Percentiles rank a stretch among this genome's conserved stretches.
Evolutionary conservation across 495 filamentous ascomycete genomes (phyloP).

Genomic region (Trichoderma virens): DNA sequence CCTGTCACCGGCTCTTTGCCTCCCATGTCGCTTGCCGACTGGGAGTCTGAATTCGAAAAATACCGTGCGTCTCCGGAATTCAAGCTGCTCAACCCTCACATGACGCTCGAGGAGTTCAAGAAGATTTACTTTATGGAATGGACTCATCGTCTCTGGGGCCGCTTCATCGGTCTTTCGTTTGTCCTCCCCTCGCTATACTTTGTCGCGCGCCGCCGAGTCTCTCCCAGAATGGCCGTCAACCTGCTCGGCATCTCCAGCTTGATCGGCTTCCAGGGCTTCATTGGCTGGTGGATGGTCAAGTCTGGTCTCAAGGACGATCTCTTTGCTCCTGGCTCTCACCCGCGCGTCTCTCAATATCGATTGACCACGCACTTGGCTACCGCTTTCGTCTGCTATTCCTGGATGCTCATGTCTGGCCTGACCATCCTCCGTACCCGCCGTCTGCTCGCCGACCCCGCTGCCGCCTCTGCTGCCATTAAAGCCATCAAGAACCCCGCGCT

Average conservation of each 20-base stretch:
- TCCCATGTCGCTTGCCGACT: constrained; percentile 64
- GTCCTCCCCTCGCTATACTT: constrained; percentile 84
- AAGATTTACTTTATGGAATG: constrained; percentile 99
- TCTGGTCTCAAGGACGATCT: constrained; percentile 90
- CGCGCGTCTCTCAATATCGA: constrained; percentile 88
- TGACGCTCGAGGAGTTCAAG: constrained; percentile 89
- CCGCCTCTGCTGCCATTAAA: constrained; percentile 46
- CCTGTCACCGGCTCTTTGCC: constrained; percentile 93
- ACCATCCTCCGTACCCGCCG: constrained; percentile 66
- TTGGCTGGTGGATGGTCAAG: constrained; percentile 99
- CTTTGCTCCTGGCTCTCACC: constrained; percentile 82
- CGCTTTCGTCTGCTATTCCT: constrained; percentile 82
- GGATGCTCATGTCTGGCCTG: constrained; percentile 92
- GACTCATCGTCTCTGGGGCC: constrained; percentile 93
- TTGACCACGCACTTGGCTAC: constrained; percentile 82
- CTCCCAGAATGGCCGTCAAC: constrained; percentile 62
- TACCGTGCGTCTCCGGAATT: constrained; percentile 90
- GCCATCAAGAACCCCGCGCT: constrained; percentile 58
- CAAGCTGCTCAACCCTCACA: constrained; percentile 79
- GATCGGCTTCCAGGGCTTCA: constrained; percentile 90
- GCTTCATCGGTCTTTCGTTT: constrained; percentile 83
- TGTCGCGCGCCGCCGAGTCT: constrained; percentile 70
- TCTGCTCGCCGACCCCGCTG: constrained; percentile 54
- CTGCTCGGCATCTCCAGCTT: constrained; percentile 78
- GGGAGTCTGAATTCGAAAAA: constrained; percentile 86